Evolutionary conservation across 331 rosid genomes (phyloP).

Genomic region (Cydonia oblonga): DNA sequence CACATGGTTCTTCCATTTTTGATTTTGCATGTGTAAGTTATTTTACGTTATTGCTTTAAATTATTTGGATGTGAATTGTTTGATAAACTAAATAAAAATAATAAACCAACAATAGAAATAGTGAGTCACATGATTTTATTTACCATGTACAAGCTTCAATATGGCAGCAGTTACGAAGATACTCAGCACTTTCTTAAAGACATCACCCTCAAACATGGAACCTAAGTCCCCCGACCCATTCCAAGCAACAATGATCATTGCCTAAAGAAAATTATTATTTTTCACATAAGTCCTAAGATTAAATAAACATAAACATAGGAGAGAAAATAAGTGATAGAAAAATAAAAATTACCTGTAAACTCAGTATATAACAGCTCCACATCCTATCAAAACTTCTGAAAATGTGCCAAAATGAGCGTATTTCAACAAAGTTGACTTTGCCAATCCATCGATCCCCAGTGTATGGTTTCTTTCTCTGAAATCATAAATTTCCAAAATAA

Average conservation of each 20-base stretch:
- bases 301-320: constrained; percentile 1
- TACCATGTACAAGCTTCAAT: constrained; percentile 93
- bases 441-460: constrained; percentile 54
- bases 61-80: background rate
- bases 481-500: constrained; percentile 13
- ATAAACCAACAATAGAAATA: background rate
- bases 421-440: constrained; percentile 79
- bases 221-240: constrained; percentile 57
- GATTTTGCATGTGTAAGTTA: background rate
- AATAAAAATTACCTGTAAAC: constrained; percentile 62
- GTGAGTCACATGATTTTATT: constrained; percentile 17
- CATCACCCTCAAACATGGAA: constrained; percentile 49
- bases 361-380: constrained; percentile 87
- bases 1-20: background rate
- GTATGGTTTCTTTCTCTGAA: constrained; percentile 36
- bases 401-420: constrained; percentile 85
- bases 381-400: constrained; percentile 92
- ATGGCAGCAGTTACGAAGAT: constrained; percentile 91
- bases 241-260: constrained; percentile 93
- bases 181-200: constrained; percentile 84
- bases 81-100: background rate
- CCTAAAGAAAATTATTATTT: constrained; percentile 35
- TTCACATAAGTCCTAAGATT: constrained; percentile 7
- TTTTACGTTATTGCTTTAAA: background rate
- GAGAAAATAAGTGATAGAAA: background rate